Percentiles rank a stretch among this genome's conserved stretches.
These are phyloP conservation scores for Suillus lakei DNA, from an alignment of 768 basidiomycete species.

Conservation along the genomic window DNA sequence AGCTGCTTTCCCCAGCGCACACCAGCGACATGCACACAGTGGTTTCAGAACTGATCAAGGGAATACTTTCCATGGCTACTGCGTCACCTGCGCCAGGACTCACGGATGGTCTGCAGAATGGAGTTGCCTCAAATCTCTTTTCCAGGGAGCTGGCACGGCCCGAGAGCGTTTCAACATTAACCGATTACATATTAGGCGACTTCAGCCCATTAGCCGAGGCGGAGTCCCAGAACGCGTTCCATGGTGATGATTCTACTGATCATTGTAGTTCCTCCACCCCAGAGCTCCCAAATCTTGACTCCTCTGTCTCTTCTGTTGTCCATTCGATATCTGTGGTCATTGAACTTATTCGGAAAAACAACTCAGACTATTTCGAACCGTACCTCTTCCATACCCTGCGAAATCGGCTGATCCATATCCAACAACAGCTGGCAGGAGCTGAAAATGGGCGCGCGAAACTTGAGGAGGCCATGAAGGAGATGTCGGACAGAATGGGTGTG, in stretches of 20 bases:
- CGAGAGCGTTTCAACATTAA: slow-evolving; percentile 71
- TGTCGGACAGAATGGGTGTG: slow-evolving; percentile 85
- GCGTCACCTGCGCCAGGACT: slow-evolving; percentile 81
- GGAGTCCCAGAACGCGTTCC: slow-evolving; percentile 15
- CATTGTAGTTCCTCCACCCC: slow-evolving; percentile 11
- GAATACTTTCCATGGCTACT: slow-evolving; percentile 92
- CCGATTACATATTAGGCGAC: slow-evolving; percentile 77
- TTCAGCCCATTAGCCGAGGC: slow-evolving; percentile 40
- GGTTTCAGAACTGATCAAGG: slow-evolving; percentile 90
- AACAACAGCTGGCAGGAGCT: slow-evolving; percentile 64
- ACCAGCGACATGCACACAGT: slow-evolving; percentile 80
- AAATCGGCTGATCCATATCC: slow-evolving; percentile 86
- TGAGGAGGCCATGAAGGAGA: slow-evolving; percentile 76
- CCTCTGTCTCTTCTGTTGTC: slow-evolving; percentile 76
- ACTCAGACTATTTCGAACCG: slow-evolving; percentile 98
- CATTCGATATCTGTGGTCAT: slow-evolving; percentile 89
- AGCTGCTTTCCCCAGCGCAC: slow-evolving; percentile 79
- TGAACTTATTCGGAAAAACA: slow-evolving; percentile 95
- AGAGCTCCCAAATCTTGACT: slow-evolving; percentile 49
- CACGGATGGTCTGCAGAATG: slow-evolving; percentile 69
- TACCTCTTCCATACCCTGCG: slow-evolving; percentile 94
- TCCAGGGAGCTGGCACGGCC: slow-evolving; percentile 84
- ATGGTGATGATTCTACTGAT: slow-evolving; percentile 19
- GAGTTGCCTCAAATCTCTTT: slow-evolving; percentile 82
- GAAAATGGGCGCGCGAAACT: slow-evolving; percentile 69